Evolutionary conservation across 1,284 basidiomycete species (phyloP), one percentile per base, ranked within the genome.

Genomic region (Cryptococcus depauperatus): DNA sequence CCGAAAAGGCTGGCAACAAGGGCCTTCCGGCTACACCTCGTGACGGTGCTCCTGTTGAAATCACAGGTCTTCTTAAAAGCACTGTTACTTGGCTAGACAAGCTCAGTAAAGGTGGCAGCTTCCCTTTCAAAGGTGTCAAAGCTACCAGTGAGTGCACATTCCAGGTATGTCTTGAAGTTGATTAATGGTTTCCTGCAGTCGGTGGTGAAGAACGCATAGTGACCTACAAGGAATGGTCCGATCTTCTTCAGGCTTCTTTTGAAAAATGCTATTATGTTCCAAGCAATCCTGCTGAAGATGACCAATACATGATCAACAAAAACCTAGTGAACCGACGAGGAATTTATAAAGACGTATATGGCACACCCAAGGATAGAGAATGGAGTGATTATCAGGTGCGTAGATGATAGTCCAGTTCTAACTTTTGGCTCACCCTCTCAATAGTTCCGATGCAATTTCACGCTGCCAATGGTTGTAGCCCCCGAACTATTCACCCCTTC

Each of bases 311-410:
- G 45, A 68, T 96, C 52, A 76, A 89, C 61, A 56, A 85, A 1
- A 74, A 64, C 25, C 72, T 96, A 27, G 76, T 96, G 54, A 87
- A 91, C 68, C 84, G 89, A 21, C 79, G 93, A 39, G 93, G 93
- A 4, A 93, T 97, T 67, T 98, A 98, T 78, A 98, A 98, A 75
- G 93, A 98, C 62, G 90, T 97, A 5, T 87, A 85, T 57, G 89
- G 90, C 29, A 90, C 91, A 14, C 87, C 87, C 1, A 64, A 75
- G 43, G 84, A 83, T 11, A 79, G 87, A 45, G 88, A 91, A 69
- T 96, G 90, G 84, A 87, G 88, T 6, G 92, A 98, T 72, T 98
- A 98, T 68, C 93, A 97, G 71, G 61, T 65, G 42, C 38, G 61
- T 47, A 26, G n/a, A 5, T 26, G 5, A 4, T 21, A 26, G 26